Base-by-base conservation (phyloP, 2,329 filamentous ascomycete genomes). In the Claviceps citrina region DNA sequence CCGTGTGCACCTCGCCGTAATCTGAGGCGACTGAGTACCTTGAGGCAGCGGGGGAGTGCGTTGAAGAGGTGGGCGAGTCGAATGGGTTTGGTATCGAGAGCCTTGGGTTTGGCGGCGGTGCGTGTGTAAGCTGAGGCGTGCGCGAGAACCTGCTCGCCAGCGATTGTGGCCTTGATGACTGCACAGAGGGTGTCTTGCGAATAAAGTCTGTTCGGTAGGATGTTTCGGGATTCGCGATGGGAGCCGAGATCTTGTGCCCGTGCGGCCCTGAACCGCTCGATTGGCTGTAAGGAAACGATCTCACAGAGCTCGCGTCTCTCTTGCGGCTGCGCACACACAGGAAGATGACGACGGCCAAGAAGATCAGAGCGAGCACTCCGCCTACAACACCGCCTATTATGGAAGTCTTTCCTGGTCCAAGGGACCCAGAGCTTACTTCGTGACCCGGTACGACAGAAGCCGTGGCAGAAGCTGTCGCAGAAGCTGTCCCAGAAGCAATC, bases 161-260 rank as follows among this genome's bases (percentile, higher is more conserved):
- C 15, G 31, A 38, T 20, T 12, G 15, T 8, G 46, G 47, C 36
- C 46, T 48, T 28, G 44, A 46, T 8, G 37, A 33, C n/a, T 37
- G 19, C 7, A 31, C 24, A 12, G 44, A 41, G 28, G 36, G 47
- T 24, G 51, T 51, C 49, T 63, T 64, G 50, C 64, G 67, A 31
- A 69, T 66, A 48, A 76, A 76, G 49, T 76, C 72, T 28, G 63
- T 66, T 39, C 71, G 65, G 43, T 67, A 59, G 28, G 55, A 54
- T 48, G 61, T 57, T 18, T 43, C 37, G 31, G 57, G 49, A 40
- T 59, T 53, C 35, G 70, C 58, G 42, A 78, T 64, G 43, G 78
- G 64, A 49, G 77, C 67, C 45, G 70, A 76, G 48, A 78, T 68
- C 49, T 75, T 64, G 49, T 68, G 68, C 31, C 51, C 47, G 31